Base-by-base conservation (phyloP, 176 grass and related monocot genomes). In the Cenchrus purpureus region DNA sequence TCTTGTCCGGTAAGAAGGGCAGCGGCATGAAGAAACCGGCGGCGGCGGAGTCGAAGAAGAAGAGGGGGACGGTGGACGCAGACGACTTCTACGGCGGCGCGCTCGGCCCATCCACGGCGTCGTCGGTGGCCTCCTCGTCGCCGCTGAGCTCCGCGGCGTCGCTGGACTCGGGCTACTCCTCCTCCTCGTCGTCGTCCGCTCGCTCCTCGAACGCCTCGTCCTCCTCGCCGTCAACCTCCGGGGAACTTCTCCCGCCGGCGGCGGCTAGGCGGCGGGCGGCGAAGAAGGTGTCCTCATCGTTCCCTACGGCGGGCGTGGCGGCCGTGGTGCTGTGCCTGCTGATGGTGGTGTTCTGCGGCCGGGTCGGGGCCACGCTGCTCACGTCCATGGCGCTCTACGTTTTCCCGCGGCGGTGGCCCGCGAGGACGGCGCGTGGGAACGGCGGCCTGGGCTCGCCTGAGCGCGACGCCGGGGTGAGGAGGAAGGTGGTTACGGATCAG, bases 301-400 rank as follows among this genome's bases (percentile, higher is more conserved):
- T 12, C 48, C 46, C 91, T 14, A 31, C 6, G 61, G 54, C 40
- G 10, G 82, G 82, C 0, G 86, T 15, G 12, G 83, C 64, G 7
- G 73, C 83, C 15, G 68, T 88, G 12, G 31, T 88, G 6, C 63
- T 90, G 68, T 80, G 92, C 86, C 83, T 93, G 12, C 57, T 85
- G 10, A 72, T 88, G 92, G 51, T 91, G 69, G 43, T 88, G 25
- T 19, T 91, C 74, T 86, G 79, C 74, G 92, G 86, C 62, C 79
- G 83, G 43, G 7, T 88, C 1, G 83, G 7, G 20, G 86, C 92
- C 28, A 91, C 86, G 46, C 63, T 91, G 49, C 79, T 90, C 69
- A 83, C 58, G 62, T 86, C 86, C 48, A 70, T 70, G 6, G 86
- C 65, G 37, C 68, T 93, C 74, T 91, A 82, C 86, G 45, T 88